Evolutionary conservation across 306 rosid species (phyloP), one percentile per base, ranked within the genome.

Genomic region (Citrullus colocynthis): DNA sequence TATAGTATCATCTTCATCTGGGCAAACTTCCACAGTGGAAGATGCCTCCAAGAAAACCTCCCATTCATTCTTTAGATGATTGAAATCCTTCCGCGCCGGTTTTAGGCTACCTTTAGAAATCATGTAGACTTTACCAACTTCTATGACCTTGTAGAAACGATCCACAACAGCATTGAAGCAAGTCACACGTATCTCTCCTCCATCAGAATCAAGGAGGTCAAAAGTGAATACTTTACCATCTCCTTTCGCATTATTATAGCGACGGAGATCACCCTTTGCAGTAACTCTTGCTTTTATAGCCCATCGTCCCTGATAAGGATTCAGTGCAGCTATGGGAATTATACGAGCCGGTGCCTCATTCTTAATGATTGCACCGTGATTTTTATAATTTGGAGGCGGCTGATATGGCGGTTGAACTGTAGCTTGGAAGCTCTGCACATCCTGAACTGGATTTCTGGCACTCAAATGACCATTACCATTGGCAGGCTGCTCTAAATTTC

Each of bases 261-360:
- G 95, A 78, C 97, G 98, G 39, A 90, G 86, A 78, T 92, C 97
- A 58, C 98, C 99, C 84, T 92, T 95, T 7, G 97, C 97, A 51
- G 99, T 95, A 52, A 95, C 97, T 83, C 97, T 89, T 65, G 99
- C 97, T 89, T 88, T 95, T 84, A 92, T 92, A 49, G 97, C 99
- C 99, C 99, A 95, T 70, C 97, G 86, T 48, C 97, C 99, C 74
- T 92, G 97, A 83, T 92, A 95, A 81, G 97, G 98, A 85, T 95
- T 95, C 85, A 94, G 77, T 51, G 96, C 95, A 51, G 91, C 86
- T 60, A 95, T 95, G 36, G 98, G 97, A 83, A 95, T 88, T 59
- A 92, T 83, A 39, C 95, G 87, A 59, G 98, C 92, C 0, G 98
- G 97, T 24, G 98, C 98, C 85, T 95, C 98, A 42, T 95, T 95